Evolutionary conservation across 2,329 filamentous ascomycete genomes (phyloP), one percentile per base, ranked within the genome.

Genomic region (Ilyonectria destructans): DNA sequence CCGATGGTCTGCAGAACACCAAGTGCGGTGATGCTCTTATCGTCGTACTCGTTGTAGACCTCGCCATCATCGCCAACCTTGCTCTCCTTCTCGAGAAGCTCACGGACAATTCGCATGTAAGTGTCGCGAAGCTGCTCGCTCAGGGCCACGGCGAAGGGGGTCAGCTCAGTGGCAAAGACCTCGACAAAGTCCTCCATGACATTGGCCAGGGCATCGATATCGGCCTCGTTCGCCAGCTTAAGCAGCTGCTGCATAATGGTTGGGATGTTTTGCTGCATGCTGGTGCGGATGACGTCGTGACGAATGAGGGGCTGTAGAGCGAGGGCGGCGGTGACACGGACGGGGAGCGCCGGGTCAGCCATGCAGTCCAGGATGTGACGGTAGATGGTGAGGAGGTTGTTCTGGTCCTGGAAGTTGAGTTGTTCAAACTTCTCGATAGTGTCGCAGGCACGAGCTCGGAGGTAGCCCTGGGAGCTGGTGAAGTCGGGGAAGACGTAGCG

Each of bases 141-240:
- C 4, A 99, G 87, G 5, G 96, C 96, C 35, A 99, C 96, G 12
- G 96, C 96, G 77, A 99, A 99, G 3, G 96, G 96, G 6, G 96
- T 98, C 54, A 99, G 88, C 80, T 99, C 96, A 3, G 94, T 89
- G n/a, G 96, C 96, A 79, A 99, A 99, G 2, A 98, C 95, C 81
- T 99, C 96, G 52, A 99, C 96, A 79, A 99, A 99, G 79, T 99
- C 96, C 82, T 99, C 96, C 96, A 99, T 99, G 45, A 99, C 96
- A 77, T 98, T 98, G 23, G 96, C 96, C 46, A 99, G 87, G 6
- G 96, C 95, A 81, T 99, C 96, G 55, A 99, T 96, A 79, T 99
- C 96, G 66, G 97, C 96, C 82, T 99, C 96, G 78, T 99, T 99
- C 31, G 96, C 96, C 65, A 99, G 86, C 84, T 98, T 98, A 62